phyloP scores from a whole-genome alignment of 176 grass and related monocot genomes.

The Eragrostis nindensis region DNA sequence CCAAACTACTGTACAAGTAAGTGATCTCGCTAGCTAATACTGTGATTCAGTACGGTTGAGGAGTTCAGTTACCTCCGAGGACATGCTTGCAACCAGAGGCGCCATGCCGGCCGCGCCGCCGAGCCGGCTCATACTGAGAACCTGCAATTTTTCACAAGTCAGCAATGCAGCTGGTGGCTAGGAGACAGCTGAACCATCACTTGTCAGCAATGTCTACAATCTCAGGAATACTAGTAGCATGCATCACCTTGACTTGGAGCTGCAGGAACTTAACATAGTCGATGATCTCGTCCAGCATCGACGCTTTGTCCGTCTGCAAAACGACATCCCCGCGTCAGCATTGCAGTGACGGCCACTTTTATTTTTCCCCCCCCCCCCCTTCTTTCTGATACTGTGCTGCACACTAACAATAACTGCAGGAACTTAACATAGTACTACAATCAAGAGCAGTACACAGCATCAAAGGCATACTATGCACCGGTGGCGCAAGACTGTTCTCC shows the following conservation, averaged over 20 bases:
- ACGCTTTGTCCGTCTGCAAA: conserved; percentile 87
- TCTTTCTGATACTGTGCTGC: background rate
- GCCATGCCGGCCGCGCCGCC: conserved; percentile 78
- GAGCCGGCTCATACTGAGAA: conserved; percentile 90
- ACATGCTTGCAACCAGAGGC: conserved; percentile 79
- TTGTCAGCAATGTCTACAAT: background rate
- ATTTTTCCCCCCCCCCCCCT: background rate
- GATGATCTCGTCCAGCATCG: conserved; percentile 99
- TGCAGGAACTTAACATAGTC: conserved; percentile 89
- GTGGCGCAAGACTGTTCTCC: background rate
- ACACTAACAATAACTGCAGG: background rate
- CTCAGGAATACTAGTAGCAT: background rate
- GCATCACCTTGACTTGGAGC: conserved; percentile 67
- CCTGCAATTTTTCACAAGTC: conserved; percentile 45
- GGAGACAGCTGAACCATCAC: background rate
- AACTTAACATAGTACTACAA: background rate
- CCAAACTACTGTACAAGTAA: background rate
- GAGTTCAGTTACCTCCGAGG: conserved; percentile 59
- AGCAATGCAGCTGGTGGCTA: background rate
- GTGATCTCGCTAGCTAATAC: background rate
- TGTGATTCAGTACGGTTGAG: background rate
- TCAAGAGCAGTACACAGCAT: background rate
- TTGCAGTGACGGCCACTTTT: background rate
- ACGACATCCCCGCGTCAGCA: background rate
- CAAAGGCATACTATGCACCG: background rate